A percentile compares a stretch with the other conserved stretches of the same genome.
These are phyloP conservation scores for Oidiodendron maius DNA, from an alignment of 495 filamentous ascomycete species.

Conservation along the genomic window DNA sequence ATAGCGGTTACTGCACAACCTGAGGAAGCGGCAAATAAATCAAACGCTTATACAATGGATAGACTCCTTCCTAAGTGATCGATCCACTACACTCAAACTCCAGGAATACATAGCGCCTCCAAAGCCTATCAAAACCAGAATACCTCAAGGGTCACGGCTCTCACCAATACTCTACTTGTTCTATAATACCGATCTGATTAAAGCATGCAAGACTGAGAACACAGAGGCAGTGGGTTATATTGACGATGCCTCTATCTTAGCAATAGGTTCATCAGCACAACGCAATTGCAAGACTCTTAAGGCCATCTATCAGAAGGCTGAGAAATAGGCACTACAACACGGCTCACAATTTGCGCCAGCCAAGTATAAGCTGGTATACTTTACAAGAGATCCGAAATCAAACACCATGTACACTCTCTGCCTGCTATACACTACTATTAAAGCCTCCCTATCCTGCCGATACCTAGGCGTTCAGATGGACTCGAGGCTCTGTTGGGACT, in stretches of 20 bases:
- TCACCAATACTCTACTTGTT: conserved; percentile 27
- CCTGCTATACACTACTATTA: conserved; percentile 3
- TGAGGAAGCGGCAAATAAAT: conserved; percentile 13
- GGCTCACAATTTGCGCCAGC: conserved; percentile 16
- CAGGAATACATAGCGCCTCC: conserved; percentile 5
- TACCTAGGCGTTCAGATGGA: conserved; percentile 13
- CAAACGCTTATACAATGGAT: conserved; percentile 9
- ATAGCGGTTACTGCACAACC: conserved; percentile 19
- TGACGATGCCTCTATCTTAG: conserved; percentile 22
- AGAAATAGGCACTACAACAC: conserved; percentile 17
- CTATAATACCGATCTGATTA: conserved; percentile 26
- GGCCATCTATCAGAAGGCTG: conserved; percentile 14
- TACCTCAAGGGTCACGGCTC: conserved; percentile 25
- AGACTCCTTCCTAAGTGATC: conserved; percentile 6
- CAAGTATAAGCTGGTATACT: conserved; percentile 22
- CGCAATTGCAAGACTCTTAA: conserved; percentile 18
- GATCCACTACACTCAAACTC: conserved; percentile 12
- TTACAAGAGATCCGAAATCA: conserved; percentile 12
- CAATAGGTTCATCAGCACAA: conserved; percentile 12
- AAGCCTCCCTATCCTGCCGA: conserved; percentile 8
- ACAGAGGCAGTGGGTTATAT: conserved; percentile 20
- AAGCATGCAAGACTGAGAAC: conserved; percentile 9
- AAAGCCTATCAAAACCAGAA: conserved; percentile 15
- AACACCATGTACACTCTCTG: conserved; percentile 7
- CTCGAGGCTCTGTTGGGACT: conserved; percentile 11